phyloP scores from a whole-genome alignment of 2,329 filamentous ascomycete species.

The Ophiostoma ips region DNA sequence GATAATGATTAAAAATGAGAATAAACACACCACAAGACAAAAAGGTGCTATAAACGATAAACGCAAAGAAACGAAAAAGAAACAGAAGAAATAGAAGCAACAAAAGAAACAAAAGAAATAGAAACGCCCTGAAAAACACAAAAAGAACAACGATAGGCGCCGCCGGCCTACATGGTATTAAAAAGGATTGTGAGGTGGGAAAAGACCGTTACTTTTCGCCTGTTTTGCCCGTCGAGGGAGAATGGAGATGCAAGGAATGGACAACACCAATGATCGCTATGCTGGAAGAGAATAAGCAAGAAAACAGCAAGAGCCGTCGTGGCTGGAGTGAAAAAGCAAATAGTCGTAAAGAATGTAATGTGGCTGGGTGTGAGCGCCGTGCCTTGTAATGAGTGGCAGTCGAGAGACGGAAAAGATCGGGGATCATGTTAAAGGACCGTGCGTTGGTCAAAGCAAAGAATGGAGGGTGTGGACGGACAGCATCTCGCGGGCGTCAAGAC shows the following conservation, averaged over 20 bases:
- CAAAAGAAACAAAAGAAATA: background rate
- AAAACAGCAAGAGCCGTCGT: background rate
- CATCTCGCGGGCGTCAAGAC: too few species aligned
- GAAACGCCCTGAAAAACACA: background rate
- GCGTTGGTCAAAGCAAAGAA: background rate
- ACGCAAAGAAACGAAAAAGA: background rate
- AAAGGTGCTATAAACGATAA: background rate
- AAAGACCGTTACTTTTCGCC: background rate
- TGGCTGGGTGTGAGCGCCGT: background rate
- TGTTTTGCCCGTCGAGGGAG: background rate
- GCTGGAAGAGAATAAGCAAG: constrained; percentile 5
- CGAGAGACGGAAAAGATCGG: too few species aligned
- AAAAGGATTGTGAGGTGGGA: constrained; percentile 1
- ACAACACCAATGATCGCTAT: constrained; percentile 1
- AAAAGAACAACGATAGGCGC: background rate
- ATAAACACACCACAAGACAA: background rate
- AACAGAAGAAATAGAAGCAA: background rate
- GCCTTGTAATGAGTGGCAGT: background rate
- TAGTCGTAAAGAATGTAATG: background rate
- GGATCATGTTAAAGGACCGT: background rate
- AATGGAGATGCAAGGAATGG: background rate
- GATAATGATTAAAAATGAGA: background rate
- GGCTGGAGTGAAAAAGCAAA: background rate
- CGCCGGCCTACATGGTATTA: background rate
- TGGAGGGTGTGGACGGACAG: background rate